Evolutionary conservation across 768 basidiomycete genomes (phyloP).

Genomic region (Boletus barrowsii): DNA sequence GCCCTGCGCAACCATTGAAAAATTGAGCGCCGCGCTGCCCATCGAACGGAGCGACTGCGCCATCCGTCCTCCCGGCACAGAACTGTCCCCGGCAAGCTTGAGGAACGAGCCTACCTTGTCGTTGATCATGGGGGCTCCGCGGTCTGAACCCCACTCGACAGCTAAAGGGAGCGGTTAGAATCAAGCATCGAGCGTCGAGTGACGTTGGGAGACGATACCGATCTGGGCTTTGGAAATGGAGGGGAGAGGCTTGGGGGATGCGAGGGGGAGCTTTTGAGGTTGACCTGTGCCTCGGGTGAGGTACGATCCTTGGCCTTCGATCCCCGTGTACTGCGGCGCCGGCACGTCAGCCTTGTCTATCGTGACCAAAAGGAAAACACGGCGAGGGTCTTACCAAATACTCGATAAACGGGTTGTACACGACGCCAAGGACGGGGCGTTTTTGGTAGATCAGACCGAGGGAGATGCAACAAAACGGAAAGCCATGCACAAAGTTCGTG

Average conservation of each 20-base stretch:
- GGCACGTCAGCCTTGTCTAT: not conserved
- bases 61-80: slow-evolving; percentile 73
- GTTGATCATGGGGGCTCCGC: slow-evolving; percentile 48
- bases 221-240: slow-evolving; percentile 72
- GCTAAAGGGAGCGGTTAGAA: slow-evolving; percentile 37
- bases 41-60: slow-evolving; percentile 78
- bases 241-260: slow-evolving; percentile 57
- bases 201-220: slow-evolving; percentile 35
- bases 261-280: slow-evolving; percentile 63
- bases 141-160: slow-evolving; percentile 88
- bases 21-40: slow-evolving; percentile 84
- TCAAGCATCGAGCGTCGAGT: not conserved
- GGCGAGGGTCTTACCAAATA: slow-evolving; percentile 51
- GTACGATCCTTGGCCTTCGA: slow-evolving; percentile 77
- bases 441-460: slow-evolving; percentile 84
- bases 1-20: slow-evolving; percentile 83
- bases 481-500: slow-evolving; percentile 84
- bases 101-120: slow-evolving; percentile 67
- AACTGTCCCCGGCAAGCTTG: slow-evolving; percentile 70
- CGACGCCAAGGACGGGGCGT: slow-evolving; percentile 82
- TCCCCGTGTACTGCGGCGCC: slow-evolving; percentile 62
- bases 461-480: slow-evolving; percentile 88
- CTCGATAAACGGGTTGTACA: slow-evolving; percentile 90
- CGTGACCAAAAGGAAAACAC: not conserved
- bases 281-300: slow-evolving; percentile 49